Percentiles rank a stretch among this genome's conserved stretches.
phyloP scores from a whole-genome alignment of 768 basidiomycete genomes.

The Amanita polypyramis region DNA sequence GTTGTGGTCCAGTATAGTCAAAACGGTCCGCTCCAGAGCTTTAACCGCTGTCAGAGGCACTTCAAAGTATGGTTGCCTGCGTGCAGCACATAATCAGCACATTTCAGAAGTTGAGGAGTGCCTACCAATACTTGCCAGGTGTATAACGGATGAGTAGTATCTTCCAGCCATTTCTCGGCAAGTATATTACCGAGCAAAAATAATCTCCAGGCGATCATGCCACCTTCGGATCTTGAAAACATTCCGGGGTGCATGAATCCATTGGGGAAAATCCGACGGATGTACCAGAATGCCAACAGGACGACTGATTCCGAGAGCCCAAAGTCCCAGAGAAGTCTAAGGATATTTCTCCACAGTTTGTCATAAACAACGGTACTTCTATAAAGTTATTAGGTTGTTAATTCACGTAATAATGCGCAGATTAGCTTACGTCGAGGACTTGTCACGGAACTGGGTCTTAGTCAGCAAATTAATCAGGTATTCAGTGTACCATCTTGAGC shows the following conservation, averaged over 20 bases:
- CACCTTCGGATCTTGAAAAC: conserved; percentile 5
- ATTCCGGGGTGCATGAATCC: conserved; percentile 12
- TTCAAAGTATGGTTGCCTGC: background rate
- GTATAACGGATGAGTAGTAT: conserved; percentile 39
- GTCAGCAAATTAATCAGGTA: conserved; percentile 6
- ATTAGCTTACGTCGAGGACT: conserved; percentile 1
- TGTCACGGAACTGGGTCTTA: conserved; percentile 3
- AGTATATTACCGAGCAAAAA: conserved; percentile 45
- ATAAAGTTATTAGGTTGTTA: background rate
- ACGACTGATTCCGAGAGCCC: conserved; percentile 20
- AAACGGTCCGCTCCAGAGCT: conserved; percentile 10
- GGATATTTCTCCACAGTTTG: conserved; percentile 5
- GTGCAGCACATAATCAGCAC: background rate
- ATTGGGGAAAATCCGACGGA: conserved; percentile 40
- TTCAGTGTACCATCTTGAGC: conserved; percentile 6
- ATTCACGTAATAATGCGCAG: background rate
- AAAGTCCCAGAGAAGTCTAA: background rate
- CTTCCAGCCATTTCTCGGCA: conserved; percentile 56
- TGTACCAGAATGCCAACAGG: conserved; percentile 49
- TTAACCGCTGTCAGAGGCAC: conserved; percentile 9
- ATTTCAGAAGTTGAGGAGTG: background rate
- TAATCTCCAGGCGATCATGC: conserved; percentile 29
- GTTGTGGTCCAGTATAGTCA: conserved; percentile 12
- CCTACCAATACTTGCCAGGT: conserved; percentile 32
- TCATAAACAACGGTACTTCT: conserved; percentile 1